Base-by-base conservation (phyloP, 2,329 filamentous ascomycete genomes). In the Fusarium abutilonis region DNA sequence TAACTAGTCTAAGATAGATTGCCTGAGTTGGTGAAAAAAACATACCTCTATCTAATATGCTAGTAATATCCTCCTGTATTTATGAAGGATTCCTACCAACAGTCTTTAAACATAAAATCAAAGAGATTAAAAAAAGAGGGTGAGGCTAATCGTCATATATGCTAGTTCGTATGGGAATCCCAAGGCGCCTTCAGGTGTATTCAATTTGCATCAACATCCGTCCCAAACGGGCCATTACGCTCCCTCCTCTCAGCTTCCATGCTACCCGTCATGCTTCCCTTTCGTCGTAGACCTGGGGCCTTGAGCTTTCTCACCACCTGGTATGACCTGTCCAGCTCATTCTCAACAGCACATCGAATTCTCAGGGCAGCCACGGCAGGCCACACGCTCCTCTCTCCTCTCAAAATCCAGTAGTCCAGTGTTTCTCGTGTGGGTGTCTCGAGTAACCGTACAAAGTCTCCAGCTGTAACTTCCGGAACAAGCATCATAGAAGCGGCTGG, bases 361-460 rank as follows among this genome's bases (percentile, higher is more conserved):
- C 89, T 89, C 60, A 98, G 77, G 13, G 93, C 92, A 29, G 88
- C 88, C 4, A 97, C 86, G 3, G 92, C 91, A 1, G 93, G 94
- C 93, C 94, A 98, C 0, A 97, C 92, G 65, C 91, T 93, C 60
- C 88, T 80, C 76, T 98, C 94, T 2, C 94, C 94, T 51, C 89
- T 84, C 29, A 88, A 76, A 50, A 96, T 93, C 94, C 93, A 97
- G 68, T 94, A 90, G 55, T 92, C 87, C 4, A 97, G 79, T 9
- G 86, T 88, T 56, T 89, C 86, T 47, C 86, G 82, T 0, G 89
- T 94, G 1, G 93, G 93, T 28, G 90, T 91, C 74, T 96, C 90
- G n/a, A 97, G 82, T 31, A 97, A 78, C 31, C 89, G 85, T 38
- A 89, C 78, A 72, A 96, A 92, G 75, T 97, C 93, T 1, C 79